Base-by-base conservation (phyloP, 2,329 filamentous ascomycete genomes). In the Arachnopeziza araneosa region DNA sequence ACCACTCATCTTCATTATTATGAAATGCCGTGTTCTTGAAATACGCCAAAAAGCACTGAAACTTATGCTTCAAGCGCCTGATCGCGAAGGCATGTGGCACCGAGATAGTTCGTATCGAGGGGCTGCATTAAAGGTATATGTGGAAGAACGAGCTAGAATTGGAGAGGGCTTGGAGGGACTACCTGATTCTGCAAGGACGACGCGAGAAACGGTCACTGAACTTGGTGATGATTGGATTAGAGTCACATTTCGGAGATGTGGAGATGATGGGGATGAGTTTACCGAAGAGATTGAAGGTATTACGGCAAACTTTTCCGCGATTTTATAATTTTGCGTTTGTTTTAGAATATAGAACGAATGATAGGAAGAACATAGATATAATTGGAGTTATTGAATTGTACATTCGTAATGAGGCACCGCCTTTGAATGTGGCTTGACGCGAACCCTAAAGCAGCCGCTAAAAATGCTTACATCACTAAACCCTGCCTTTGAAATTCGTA, bases 81-180 rank as follows among this genome's bases (percentile, higher is more conserved):
- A 61, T 26, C 52, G 58, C 24, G 64, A 66, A 52, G 64, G 60
- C 10, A 57, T 66, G 50, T 64, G 60, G 59, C 50, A 56, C 52
- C 63, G 72, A 1, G 66, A 63, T 1, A 58, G 73, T 1, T 64
- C 17, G 5, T 44, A 44, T 69, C 1, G 68, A 71, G 1, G 63
- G 63, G 4, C 67, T 17, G 36, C 36, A 44, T 44, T 44, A 12
- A 44, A 44, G 77, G 1, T 73, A 72, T 0, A 63, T 65, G 22
- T 74, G 74, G 60, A 69, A 78, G 0, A 68, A 14, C 36, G 36
- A 6, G 36, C 36, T 19, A 5, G 36, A 44, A 12, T 44, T 44
- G 36, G 36, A 17, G 36, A 44, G 6, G 36, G 36, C 17, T 12
- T 44, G 10, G 36, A 44, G 36, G 36, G 36, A 44, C 17, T 44